Evolutionary conservation across 257 asterid species (phyloP), one percentile per base, ranked within the genome.

Genomic region (Apocynum venetum): DNA sequence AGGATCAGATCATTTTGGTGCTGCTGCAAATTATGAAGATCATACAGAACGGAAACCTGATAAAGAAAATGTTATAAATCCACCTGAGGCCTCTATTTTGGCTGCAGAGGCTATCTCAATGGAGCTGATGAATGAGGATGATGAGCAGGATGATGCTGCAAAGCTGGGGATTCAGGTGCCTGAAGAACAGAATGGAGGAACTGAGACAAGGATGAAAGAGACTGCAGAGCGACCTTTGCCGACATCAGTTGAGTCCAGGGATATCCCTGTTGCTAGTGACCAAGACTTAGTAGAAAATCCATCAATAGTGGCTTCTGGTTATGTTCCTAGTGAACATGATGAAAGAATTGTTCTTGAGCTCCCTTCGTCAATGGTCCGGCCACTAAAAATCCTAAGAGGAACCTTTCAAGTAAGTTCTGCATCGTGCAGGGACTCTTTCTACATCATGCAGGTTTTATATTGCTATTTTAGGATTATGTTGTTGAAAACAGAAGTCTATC

Each of bases 291-390:
- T 76, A 77, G 83, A 90, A 73, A 83, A 80, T 78, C 83, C 89
- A 59, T 80, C 88, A 57, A 86, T 87, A 46, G 90, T 90, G 77
- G 90, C 97, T 76, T 96, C 96, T 53, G 97, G 99, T 73, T 91
- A 90, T 88, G 94, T 93, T 85, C 99, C 94, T 59, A 89, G 93
- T 73, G 98, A 93, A 83, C 89, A 84, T 76, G 94, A 93, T 78
- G 99, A 93, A 88, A 89, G 92, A 83, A 91, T 95, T 81, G 89
- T 95, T 82, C 91, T 95, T 82, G 98, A 95, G 93, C 92, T 95
- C 77, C 91, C 97, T 61, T 90, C 98, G 36, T 90, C 98, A 74
- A 95, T 95, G 96, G 91, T 95, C 82, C 91, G 97, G 66, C 97
- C 96, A 56, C 78, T 95, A 81, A 95, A 91, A 91, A 90, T 93